Base-by-base conservation (phyloP, 2,329 filamentous ascomycete species). In the Pezicula neosporulosa region DNA sequence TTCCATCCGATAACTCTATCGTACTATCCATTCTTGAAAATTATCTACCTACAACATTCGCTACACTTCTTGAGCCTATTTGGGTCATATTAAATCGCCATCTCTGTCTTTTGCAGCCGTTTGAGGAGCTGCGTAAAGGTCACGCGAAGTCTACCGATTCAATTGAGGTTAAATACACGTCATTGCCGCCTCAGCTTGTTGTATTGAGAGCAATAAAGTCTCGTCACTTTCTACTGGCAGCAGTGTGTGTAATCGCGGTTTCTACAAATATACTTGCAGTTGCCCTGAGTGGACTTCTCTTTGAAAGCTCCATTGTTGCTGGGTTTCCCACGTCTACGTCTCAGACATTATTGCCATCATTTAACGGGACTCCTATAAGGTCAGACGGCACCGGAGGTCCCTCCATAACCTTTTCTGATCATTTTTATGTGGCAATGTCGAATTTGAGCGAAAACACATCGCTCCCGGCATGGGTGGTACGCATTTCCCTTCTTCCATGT, bases 11-110 rank as follows among this genome's bases (percentile, higher is more conserved):
- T 1, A 62, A 57, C 39, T 16, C 53, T 0, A 38, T 58, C 12
- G 62, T 76, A 0, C 50, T 68, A 0, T 69, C 73, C 4, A 36
- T 76, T 0, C 30, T 77, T 0, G 68, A 73, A 7, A 75, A 71
- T 6, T 83, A 82, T 45, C 63, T 83, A 0, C 81, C 81, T 0
- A 83, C 78, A 0, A 68, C 72, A 0, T 66, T 84, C 3, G 76
- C 80, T 0, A 84, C 81, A 0, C 48, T 83, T 0, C 67, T 83
- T 0, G 82, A 86, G 35, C 81, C 82, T 0, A 70, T 79, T 1
- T 82, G 81, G 76, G 64, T 81, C 0, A 58, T 83, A 0, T 51
- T 86, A 0, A 84, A 81, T 39, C 70, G 81, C 0, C 49, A 78
- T 0, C 56, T 82, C 0, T 83, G 78, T 38, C 60, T 82, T 8